These are phyloP conservation scores for Alternaria gansuensis DNA, from an alignment of 2,329 filamentous ascomycete species.

Conservation along the genomic window DNA sequence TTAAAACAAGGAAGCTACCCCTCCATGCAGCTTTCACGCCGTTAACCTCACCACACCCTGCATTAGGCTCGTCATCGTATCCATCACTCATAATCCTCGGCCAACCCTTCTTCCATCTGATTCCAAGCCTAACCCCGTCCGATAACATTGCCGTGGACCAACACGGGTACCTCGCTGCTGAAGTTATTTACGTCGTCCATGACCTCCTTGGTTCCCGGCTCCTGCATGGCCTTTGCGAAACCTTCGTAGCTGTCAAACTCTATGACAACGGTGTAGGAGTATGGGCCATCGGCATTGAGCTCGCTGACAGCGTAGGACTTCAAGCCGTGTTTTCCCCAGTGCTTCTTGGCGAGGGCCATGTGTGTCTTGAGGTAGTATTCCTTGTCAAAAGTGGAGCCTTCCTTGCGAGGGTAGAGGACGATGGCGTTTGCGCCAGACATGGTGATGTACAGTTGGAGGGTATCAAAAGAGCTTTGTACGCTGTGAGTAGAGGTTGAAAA, in stretches of 20 bases:
- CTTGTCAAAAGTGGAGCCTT: slow-evolving; percentile 57
- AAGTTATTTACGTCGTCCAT: slow-evolving; percentile 51
- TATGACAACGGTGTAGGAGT: slow-evolving; percentile 28
- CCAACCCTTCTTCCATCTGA: not conserved
- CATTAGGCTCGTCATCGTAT: slow-evolving; percentile 5
- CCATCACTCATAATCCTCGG: not conserved
- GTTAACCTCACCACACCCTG: not conserved
- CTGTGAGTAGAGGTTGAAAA: not conserved
- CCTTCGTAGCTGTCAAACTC: slow-evolving; percentile 41
- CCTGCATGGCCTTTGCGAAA: slow-evolving; percentile 33
- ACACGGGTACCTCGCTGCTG: slow-evolving; percentile 49
- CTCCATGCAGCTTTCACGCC: slow-evolving; percentile 10
- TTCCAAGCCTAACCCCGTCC: slow-evolving; percentile 17
- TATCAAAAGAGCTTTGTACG: not conserved
- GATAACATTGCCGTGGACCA: slow-evolving; percentile 35
- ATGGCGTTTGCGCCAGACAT: slow-evolving; percentile 32
- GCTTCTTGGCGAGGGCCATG: slow-evolving; percentile 56
- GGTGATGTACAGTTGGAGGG: slow-evolving; percentile 8
- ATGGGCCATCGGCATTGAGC: slow-evolving; percentile 34
- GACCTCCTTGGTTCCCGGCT: slow-evolving; percentile 44
- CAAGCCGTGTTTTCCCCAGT: slow-evolving; percentile 55
- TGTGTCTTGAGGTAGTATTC: slow-evolving; percentile 61
- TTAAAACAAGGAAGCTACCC: slow-evolving; percentile 5
- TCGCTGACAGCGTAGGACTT: slow-evolving; percentile 38
- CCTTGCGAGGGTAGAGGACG: slow-evolving; percentile 56